phyloP scores from a whole-genome alignment of 208 protist species.

The Trichomonas vaginalis region DNA sequence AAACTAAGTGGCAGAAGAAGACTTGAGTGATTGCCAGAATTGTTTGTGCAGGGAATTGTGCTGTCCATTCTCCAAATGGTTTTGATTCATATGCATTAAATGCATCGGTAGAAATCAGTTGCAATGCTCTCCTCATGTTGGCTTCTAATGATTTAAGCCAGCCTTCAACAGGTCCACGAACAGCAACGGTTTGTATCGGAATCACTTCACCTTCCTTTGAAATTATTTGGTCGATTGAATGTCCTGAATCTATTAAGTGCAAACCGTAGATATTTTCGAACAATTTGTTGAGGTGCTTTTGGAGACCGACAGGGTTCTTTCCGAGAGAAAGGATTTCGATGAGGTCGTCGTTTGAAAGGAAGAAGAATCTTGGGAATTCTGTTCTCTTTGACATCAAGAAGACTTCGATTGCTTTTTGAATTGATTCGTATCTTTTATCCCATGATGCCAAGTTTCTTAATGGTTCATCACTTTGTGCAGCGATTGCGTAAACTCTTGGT shows the following conservation, averaged over 20 bases:
- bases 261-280: slow-evolving; percentile 35
- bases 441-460: not conserved
- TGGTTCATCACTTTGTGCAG: not conserved
- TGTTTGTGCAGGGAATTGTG: slow-evolving; percentile 68
- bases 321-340: slow-evolving; percentile 77
- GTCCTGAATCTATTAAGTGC: not conserved
- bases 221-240: slow-evolving; percentile 49
- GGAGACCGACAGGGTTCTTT: slow-evolving; percentile 37
- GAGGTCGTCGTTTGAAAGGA: slow-evolving; percentile 64
- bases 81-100: slow-evolving; percentile 29
- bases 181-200: slow-evolving; percentile 66
- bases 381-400: slow-evolving; percentile 57
- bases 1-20: not conserved
- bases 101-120: not conserved
- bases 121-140: slow-evolving; percentile 16
- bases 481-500: not conserved
- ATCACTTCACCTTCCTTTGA: slow-evolving; percentile 78
- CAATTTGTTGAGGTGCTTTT: slow-evolving; percentile 44
- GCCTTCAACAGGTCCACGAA: slow-evolving; percentile 71
- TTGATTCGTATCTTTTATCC: slow-evolving; percentile 68
- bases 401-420: slow-evolving; percentile 81
- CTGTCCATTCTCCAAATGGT: slow-evolving; percentile 62
- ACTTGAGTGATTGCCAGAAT: slow-evolving; percentile 71
- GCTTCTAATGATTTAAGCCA: slow-evolving; percentile 80
- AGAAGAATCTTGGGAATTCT: slow-evolving; percentile 51